phyloP scores from a whole-genome alignment of 306 rosid species.

The Vigna nakashimae region DNA sequence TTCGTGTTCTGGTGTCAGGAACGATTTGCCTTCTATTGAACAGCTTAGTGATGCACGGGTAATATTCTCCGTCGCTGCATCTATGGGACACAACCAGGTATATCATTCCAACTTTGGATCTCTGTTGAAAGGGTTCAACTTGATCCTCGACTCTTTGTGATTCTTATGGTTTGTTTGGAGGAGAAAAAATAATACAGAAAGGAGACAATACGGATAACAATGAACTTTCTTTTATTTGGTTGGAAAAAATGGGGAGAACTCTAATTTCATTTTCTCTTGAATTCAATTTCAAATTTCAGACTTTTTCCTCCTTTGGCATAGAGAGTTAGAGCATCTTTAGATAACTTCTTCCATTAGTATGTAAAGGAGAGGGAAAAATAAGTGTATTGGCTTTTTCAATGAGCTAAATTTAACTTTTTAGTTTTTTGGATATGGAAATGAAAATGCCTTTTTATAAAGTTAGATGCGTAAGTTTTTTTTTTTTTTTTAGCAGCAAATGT shows the following conservation, averaged over 20 bases:
- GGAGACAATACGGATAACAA: not conserved
- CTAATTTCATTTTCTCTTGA: not conserved
- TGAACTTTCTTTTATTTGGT: not conserved
- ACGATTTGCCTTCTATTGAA: constrained; percentile 47
- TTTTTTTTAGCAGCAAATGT: too few relatives aligned
- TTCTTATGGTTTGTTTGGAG: not conserved
- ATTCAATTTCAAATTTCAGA: not conserved
- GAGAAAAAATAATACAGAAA: not conserved
- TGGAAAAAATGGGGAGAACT: not conserved
- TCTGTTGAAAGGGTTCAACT: not conserved
- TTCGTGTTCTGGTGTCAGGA: constrained; percentile 48
- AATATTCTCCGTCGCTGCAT: constrained; percentile 84
- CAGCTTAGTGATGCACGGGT: constrained; percentile 58
- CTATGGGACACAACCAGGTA: constrained; percentile 98
- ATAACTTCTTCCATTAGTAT: not conserved
- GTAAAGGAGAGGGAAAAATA: not conserved
- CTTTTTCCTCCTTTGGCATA: not conserved
- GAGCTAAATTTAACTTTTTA: too few relatives aligned
- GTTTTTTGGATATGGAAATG: not conserved
- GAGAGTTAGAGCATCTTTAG: not conserved
- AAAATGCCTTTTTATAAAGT: too few relatives aligned
- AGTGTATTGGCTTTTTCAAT: not conserved
- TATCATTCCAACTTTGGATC: not conserved
- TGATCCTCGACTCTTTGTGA: not conserved
- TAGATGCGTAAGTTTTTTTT: too few relatives aligned